Conservation (phyloP, 139 green algal species). For the Tetradesmus lagerheimii region DNA sequence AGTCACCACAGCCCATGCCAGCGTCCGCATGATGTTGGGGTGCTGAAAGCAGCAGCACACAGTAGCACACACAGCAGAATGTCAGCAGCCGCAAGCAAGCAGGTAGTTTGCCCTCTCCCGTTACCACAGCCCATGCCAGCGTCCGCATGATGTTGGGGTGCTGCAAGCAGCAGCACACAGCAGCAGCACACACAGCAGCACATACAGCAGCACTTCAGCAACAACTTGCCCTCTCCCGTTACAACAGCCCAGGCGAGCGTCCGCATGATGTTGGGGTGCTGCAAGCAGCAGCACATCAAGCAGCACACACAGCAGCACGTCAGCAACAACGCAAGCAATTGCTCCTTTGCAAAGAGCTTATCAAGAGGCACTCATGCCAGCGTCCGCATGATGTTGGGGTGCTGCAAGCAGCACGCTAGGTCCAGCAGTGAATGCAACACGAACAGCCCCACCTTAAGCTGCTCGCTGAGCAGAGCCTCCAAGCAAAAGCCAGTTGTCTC, state of each 20-base stretch:
- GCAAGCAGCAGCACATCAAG: not conserved
- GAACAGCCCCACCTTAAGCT: too few species aligned
- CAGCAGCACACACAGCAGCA: not conserved
- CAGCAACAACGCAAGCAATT: too few species aligned
- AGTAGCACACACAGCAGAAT: not conserved
- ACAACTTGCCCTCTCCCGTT: constrained; percentile 19
- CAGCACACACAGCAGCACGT: not conserved
- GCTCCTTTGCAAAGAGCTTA: too few species aligned
- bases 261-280: constrained; percentile 32
- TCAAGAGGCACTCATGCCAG: too few species aligned
- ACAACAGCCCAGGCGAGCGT: constrained; percentile 39
- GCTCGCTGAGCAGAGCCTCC: constrained; percentile 2
- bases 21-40: constrained; percentile 35
- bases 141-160: constrained; percentile 5
- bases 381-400: constrained; percentile 4
- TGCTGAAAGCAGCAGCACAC: not conserved
- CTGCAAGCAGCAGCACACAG: not conserved
- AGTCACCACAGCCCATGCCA: constrained; percentile 41
- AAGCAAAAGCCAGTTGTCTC: too few species aligned
- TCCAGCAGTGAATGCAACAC: too few species aligned
- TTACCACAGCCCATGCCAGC: constrained; percentile 42
- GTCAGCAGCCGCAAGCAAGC: too few species aligned
- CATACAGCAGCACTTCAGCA: not conserved
- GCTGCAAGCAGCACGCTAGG: not conserved
- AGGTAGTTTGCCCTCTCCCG: constrained; percentile 15